Conservation (phyloP, 306 rosid genomes). For the Mimosa bimucronata region DNA sequence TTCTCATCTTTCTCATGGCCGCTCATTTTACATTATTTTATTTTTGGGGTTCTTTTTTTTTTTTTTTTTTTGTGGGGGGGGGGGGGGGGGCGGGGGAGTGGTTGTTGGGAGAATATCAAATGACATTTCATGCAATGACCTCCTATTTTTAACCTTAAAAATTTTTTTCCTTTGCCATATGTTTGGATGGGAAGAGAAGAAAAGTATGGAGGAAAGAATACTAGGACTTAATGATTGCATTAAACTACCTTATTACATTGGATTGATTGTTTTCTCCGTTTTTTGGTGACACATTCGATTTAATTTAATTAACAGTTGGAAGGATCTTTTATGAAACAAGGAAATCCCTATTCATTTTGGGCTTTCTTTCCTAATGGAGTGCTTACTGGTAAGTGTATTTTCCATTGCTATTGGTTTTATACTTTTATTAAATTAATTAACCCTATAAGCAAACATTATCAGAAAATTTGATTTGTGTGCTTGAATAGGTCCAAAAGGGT, state of each 20-base stretch:
- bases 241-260: background rate
- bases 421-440: background rate
- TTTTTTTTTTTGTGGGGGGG: too few relatives aligned
- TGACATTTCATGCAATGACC: background rate
- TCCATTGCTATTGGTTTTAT: conserved; percentile 14
- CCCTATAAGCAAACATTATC: background rate
- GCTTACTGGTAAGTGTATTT: conserved; percentile 57
- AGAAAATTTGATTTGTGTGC: background rate
- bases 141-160: background rate
- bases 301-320: conserved; percentile 65
- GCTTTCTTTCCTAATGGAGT: conserved; percentile 83
- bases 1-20: background rate
- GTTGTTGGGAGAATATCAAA: too few relatives aligned
- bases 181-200: too few relatives aligned
- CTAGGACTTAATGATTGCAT: background rate
- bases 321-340: conserved; percentile 76
- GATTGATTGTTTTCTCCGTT: background rate
- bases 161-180: too few relatives aligned
- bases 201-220: too few relatives aligned
- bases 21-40: too few relatives aligned
- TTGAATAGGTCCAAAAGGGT: conserved; percentile 88
- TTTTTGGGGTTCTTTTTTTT: too few relatives aligned
- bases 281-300: background rate
- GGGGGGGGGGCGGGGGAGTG: too few relatives aligned
- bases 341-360: conserved; percentile 74